Evolutionary conservation across 495 filamentous ascomycete species (phyloP).

Genomic region (Penicillium roqueforti): DNA sequence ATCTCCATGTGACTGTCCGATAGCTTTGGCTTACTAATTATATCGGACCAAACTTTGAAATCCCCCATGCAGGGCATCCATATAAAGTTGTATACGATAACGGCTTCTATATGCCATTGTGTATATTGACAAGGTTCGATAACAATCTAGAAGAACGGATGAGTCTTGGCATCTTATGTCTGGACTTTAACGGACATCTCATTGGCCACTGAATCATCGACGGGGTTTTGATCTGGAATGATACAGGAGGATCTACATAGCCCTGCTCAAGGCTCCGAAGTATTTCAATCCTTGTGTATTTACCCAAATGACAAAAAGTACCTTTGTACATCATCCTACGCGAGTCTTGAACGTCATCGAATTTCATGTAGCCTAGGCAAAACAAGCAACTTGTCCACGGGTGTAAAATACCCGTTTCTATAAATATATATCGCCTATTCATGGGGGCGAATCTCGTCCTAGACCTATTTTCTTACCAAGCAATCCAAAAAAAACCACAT

Average conservation of each 20-base stretch:
- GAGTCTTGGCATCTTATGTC: neutral
- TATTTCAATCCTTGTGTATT: neutral
- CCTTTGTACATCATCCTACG: neutral
- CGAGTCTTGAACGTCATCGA: neutral
- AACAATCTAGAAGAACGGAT: neutral
- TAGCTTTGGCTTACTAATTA: neutral
- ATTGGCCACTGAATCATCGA: constrained; percentile 1
- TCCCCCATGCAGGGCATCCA: neutral
- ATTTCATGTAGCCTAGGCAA: neutral
- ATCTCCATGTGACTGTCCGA: constrained; percentile 4
- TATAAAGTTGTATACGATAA: neutral
- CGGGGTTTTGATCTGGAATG: constrained; percentile 7
- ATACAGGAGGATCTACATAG: constrained; percentile 6
- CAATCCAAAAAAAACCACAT: neutral
- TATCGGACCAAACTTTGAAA: neutral
- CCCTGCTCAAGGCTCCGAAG: neutral
- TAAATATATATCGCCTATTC: constrained; percentile 1
- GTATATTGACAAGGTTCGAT: neutral
- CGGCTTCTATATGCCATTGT: neutral
- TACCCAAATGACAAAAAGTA: neutral
- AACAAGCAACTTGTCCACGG: neutral
- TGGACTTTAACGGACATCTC: neutral
- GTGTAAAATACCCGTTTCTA: neutral
- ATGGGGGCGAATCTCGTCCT: neutral
- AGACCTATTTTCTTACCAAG: neutral